Percentiles rank a stretch among this genome's conserved stretches.
phyloP scores from a whole-genome alignment of 345 rosid genomes.

The Lepidium aucheri region DNA sequence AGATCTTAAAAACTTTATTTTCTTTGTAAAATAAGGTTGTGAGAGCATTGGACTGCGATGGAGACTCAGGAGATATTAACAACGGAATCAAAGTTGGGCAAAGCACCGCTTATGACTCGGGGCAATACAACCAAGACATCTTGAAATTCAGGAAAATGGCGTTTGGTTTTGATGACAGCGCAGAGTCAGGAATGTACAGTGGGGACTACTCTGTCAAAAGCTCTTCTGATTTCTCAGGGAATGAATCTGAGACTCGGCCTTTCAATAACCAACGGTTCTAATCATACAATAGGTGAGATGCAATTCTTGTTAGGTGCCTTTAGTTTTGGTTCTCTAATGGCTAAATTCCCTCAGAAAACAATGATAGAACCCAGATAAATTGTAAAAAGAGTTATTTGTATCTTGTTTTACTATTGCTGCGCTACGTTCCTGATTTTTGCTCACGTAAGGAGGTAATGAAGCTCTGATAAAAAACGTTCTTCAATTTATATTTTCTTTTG shows the following conservation, averaged over 20 bases:
- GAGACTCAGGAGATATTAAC: conserved; percentile 54
- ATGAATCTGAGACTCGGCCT: conserved; percentile 24
- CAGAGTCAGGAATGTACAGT: conserved; percentile 42
- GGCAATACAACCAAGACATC: conserved; percentile 78
- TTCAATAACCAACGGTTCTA: conserved; percentile 19
- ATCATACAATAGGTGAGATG: conserved; percentile 20
- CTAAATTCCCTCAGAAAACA: background rate
- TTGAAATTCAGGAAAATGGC: conserved; percentile 63
- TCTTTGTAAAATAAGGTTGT: conserved; percentile 41
- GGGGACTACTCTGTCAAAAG: conserved; percentile 39
- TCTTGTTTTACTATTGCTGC: background rate
- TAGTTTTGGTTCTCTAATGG: conserved; percentile 15
- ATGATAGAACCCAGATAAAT: conserved; percentile 8
- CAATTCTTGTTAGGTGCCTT: conserved; percentile 23
- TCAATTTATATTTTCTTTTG: conserved; percentile 15
- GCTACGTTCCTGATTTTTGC: conserved; percentile 3
- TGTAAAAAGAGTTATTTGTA: background rate
- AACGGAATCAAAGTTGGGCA: conserved; percentile 80
- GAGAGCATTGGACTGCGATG: conserved; percentile 68
- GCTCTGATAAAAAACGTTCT: conserved; percentile 5
- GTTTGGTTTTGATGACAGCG: conserved; percentile 36
- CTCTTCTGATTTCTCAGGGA: conserved; percentile 34
- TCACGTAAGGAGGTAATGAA: conserved; percentile 11
- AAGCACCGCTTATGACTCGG: conserved; percentile 72
- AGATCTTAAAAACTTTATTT: background rate